Evolutionary conservation across 257 asterid species (phyloP).

Genomic region (Solanum chaucha): DNA sequence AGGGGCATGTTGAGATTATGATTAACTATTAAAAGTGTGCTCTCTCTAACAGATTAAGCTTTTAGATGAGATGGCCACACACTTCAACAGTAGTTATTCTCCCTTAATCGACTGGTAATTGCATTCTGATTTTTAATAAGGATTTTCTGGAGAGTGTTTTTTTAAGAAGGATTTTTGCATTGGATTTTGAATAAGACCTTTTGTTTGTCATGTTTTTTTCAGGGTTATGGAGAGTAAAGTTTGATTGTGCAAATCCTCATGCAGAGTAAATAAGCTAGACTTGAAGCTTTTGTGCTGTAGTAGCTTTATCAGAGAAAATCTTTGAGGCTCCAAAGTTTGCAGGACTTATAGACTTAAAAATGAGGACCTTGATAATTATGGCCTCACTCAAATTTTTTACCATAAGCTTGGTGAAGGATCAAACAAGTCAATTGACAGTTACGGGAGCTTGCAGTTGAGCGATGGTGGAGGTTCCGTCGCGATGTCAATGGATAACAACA

Average conservation of each 20-base stretch:
- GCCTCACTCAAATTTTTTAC: constrained; percentile 59
- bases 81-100: not conserved
- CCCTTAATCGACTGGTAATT: not conserved
- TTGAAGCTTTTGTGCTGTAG: constrained; percentile 6
- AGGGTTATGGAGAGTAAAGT: constrained; percentile 18
- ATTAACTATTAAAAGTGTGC: too few species aligned
- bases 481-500: constrained; percentile 84
- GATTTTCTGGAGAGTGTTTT: not conserved
- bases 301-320: constrained; percentile 25
- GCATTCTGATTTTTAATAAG: not conserved
- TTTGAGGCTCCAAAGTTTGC: constrained; percentile 76
- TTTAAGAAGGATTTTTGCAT: not conserved
- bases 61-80: not conserved
- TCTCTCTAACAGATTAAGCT: too few species aligned
- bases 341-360: constrained; percentile 54
- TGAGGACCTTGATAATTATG: constrained; percentile 63
- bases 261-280: constrained; percentile 23
- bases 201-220: not conserved
- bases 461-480: constrained; percentile 87
- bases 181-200: not conserved
- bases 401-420: constrained; percentile 90
- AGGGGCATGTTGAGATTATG: too few species aligned
- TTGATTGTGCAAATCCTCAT: constrained; percentile 25
- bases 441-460: constrained; percentile 82
- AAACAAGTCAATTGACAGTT: constrained; percentile 77